phyloP scores from a whole-genome alignment of 306 rosid genomes.

The Fagus crenata region DNA sequence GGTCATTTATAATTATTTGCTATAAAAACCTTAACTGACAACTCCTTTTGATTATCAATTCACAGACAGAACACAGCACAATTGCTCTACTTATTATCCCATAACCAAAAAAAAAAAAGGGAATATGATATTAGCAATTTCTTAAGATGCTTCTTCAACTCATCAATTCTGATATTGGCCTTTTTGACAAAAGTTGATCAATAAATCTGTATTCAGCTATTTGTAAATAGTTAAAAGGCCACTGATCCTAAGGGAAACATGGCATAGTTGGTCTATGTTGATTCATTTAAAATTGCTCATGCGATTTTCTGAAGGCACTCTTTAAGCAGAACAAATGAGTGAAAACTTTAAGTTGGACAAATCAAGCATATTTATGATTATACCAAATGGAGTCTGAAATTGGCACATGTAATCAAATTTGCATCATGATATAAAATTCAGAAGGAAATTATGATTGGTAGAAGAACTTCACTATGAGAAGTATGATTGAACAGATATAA shows the following conservation, averaged over 20 bases:
- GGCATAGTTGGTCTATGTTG: not conserved
- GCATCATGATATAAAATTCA: no score
- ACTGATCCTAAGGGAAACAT: not conserved
- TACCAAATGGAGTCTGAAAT: not conserved
- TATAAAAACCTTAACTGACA: slow-evolving; percentile 12
- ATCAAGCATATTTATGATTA: not conserved
- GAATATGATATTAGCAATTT: not conserved
- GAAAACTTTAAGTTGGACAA: not conserved
- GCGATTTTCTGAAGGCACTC: not conserved
- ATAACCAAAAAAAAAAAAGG: not conserved
- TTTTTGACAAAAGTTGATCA: not conserved
- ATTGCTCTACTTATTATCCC: not conserved
- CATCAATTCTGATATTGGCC: not conserved
- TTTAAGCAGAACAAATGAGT: not conserved
- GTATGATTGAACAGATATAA: no score
- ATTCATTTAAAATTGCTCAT: not conserved
- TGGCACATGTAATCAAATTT: not conserved
- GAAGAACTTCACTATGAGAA: no score
- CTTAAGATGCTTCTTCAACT: slow-evolving; percentile 1
- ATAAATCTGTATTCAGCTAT: not conserved
- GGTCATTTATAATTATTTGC: slow-evolving; percentile 16
- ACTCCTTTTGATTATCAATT: slow-evolving; percentile 12
- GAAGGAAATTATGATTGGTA: no score
- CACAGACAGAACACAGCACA: not conserved
- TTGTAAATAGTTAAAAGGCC: not conserved